phyloP scores from a whole-genome alignment of 108 stramenopile species.

The Craspedostauros australis region DNA sequence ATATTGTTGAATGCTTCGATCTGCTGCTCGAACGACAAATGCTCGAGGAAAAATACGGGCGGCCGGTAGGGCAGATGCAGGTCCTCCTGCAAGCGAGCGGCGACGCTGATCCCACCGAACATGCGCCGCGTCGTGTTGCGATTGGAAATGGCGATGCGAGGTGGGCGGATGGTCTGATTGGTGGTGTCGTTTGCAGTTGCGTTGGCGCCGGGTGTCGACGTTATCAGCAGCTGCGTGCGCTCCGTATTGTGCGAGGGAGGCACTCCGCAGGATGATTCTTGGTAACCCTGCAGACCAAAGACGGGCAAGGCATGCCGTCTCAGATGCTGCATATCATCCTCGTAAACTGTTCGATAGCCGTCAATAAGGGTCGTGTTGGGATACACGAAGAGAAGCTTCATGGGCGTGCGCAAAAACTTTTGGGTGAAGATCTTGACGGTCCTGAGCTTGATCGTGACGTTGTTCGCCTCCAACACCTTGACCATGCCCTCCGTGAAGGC shows the following conservation, averaged over 20 bases:
- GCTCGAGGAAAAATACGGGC: constrained; percentile 1
- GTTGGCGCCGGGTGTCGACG: no score
- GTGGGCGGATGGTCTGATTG: no score
- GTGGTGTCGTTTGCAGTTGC: no score
- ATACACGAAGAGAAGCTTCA: neutral
- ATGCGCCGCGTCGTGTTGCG: neutral
- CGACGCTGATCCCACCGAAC: neutral
- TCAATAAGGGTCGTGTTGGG: no score
- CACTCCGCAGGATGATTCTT: no score
- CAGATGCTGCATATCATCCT: no score
- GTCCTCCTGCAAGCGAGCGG: neutral
- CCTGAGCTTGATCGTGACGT: neutral
- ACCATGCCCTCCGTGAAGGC: no score
- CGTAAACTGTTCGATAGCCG: no score
- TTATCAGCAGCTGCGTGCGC: neutral
- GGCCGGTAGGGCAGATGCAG: neutral
- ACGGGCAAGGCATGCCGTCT: no score
- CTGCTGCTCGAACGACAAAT: constrained; percentile 5
- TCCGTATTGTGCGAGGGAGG: no score
- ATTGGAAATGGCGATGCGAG: constrained; percentile 10
- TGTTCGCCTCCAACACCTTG: constrained; percentile 3
- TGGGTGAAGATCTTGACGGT: neutral
- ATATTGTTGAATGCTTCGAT: neutral
- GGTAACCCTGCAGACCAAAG: no score
- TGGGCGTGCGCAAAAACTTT: neutral